Base-by-base conservation (phyloP, 768 basidiomycete genomes). In the Ephemerocybe angulata region DNA sequence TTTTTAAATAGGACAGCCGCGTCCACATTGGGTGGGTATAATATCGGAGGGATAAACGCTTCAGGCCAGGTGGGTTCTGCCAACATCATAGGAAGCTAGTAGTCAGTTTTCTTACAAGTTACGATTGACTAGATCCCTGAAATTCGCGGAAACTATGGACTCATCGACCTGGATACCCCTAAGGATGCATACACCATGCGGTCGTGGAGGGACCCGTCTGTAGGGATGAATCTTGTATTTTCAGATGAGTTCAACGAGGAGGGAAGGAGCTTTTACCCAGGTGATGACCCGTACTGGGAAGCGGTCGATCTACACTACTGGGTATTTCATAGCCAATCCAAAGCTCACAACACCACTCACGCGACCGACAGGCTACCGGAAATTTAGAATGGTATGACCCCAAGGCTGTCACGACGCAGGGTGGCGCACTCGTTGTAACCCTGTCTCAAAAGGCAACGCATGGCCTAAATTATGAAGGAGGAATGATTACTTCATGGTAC, bases 341-440 rank as follows among this genome's bases (percentile, higher is more conserved):
- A n/a, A n/a, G n/a, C n/a, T n/a, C n/a, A n/a, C n/a, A n/a, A n/a
- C n/a, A n/a, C n/a, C n/a, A n/a, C n/a, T n/a, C n/a, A n/a, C n/a
- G n/a, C n/a, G n/a, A n/a, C n/a, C n/a, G n/a, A 74, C 54, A 76
- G 75, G 63, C 72, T 61, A 84, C 87, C 11, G 78, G 79, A 50
- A 84, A 89, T 63, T 57, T 89, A 63, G 89, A 96, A 68, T 95
- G 91, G 90, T 93, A 95, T 67, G 87, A 88, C 62, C 93, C 93
- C 0, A 82, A 74, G 37, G 85, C 87, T n/a, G 69, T 92, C 53
- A 87, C 83, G 8, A 97, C 94, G 8, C 60, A 71, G 55, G 76
- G 79, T 59, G 94, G 95, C 13, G 76, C 78, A 33, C 80, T 97
- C 27, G 79, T 87, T 37, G 85, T 94, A 60, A 91, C 86, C 3